Base-by-base conservation (phyloP, 106 monocot genomes). In the Platanthera guangdongensis region DNA sequence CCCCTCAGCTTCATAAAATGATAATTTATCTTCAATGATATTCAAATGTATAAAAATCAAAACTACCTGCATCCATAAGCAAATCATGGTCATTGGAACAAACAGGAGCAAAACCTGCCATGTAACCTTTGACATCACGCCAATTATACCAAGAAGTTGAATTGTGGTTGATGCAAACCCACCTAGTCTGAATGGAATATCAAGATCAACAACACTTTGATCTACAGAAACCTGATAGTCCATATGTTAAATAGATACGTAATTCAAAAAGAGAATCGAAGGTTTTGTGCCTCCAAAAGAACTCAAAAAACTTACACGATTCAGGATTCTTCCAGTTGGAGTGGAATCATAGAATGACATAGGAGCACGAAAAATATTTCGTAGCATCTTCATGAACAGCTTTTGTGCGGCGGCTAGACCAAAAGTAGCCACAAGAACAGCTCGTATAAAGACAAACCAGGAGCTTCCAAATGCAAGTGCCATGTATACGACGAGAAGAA, bases 311-410 rank as follows among this genome's bases (percentile, higher is more conserved):
- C 86, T 81, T 86, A 97, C 97, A 45, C 97, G 82, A 81, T 97
- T 97, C 75, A 97, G 79, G 64, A 97, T 97, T 19, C 97, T 82
- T 0, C 97, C 97, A 75, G 91, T 82, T 22, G 97, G 97, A 78
- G 97, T 97, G 76, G 97, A 91, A 76, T 97, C 93, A 80, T 89
- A 97, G 79, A 97, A 97, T 50, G 91, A 89, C 97, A 97, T 97
- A 46, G 97, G 97, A 47, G 97, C 93, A 76, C 86, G 80, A 68
- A 97, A 97, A 30, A 97, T 83, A 28, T 82, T 83, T 69, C 87
- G 86, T 48, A 91, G 87, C 97, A 97, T 97, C 60, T 88, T 94
- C 25, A 86, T 3, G 77, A 97, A 97, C 76, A 97, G 79, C 81
- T 97, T 97, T 51, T 97, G 97, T 64, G 97, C 86, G 55, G 97